phyloP scores from a whole-genome alignment of 2,329 filamentous ascomycete species.

The Meredithiella fracta region DNA sequence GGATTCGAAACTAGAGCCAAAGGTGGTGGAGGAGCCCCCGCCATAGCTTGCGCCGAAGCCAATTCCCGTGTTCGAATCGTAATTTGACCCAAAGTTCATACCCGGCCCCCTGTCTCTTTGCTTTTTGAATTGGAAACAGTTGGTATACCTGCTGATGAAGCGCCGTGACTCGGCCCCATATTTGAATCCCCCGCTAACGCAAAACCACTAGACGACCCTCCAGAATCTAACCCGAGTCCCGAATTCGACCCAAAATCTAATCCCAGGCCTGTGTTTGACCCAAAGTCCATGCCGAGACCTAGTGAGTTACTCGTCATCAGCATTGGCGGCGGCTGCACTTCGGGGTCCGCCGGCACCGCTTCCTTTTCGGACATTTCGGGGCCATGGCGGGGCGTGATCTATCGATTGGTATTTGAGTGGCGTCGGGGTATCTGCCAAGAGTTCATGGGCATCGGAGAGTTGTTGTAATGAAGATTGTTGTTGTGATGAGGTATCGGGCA shows the following conservation, averaged over 20 bases:
- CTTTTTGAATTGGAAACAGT: neutral
- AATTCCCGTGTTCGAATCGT: neutral
- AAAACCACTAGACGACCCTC: neutral
- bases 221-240: conserved; percentile 2
- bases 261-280: conserved; percentile 3
- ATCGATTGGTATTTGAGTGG: neutral
- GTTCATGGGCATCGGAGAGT: no score
- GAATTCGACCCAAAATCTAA: conserved; percentile 4
- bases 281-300: neutral
- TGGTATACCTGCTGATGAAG: neutral
- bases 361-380: neutral
- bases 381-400: neutral
- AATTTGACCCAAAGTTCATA: neutral
- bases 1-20: neutral
- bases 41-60: neutral
- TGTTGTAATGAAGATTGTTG: no score
- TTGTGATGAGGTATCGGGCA: no score
- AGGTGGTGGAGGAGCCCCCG: no score
- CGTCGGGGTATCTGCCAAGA: neutral
- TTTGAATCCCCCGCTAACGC: neutral
- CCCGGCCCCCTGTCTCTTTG: neutral
- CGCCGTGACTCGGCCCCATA: conserved; percentile 1
- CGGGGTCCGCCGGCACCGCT: neutral
- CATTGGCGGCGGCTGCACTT: neutral
- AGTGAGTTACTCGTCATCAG: neutral